A percentile compares a stretch with the other conserved stretches of the same genome.
Evolutionary conservation across 306 rosid species (phyloP).

Genomic region (Vigna hirtella): DNA sequence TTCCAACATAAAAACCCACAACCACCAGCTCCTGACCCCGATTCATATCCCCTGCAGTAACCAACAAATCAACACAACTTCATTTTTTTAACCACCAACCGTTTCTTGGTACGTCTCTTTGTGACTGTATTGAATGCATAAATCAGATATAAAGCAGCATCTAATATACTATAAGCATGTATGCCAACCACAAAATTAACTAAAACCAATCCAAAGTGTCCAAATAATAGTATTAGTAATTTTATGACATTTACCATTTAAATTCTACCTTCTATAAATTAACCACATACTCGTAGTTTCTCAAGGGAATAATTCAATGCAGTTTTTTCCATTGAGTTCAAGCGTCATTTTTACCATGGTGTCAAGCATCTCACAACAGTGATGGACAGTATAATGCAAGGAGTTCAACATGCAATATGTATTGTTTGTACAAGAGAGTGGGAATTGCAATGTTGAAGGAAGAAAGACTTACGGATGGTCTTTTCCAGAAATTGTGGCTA

Average conservation of each 20-base stretch:
- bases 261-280: constrained; percentile 8
- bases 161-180: not conserved
- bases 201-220: not conserved
- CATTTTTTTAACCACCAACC: too few species aligned
- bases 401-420: constrained; percentile 31
- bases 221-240: not conserved
- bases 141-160: constrained; percentile 11
- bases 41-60: constrained; percentile 77
- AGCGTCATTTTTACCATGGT: too few species aligned
- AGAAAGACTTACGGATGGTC: constrained; percentile 77
- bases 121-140: not conserved
- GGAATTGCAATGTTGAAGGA: constrained; percentile 40
- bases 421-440: constrained; percentile 8
- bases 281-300: not conserved
- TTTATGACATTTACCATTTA: constrained; percentile 1
- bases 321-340: not conserved
- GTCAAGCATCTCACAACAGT: not conserved
- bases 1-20: constrained; percentile 89
- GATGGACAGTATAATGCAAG: constrained; percentile 28
- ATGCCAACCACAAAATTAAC: not conserved
- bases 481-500: constrained; percentile 67
- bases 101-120: too few species aligned
- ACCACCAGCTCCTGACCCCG: constrained; percentile 72
- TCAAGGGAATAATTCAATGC: not conserved
- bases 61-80: not conserved